Percentiles rank a stretch among this genome's conserved stretches.
Conservation (phyloP, 23 red algal genomes). For the Pyropia yezoensis region DNA sequence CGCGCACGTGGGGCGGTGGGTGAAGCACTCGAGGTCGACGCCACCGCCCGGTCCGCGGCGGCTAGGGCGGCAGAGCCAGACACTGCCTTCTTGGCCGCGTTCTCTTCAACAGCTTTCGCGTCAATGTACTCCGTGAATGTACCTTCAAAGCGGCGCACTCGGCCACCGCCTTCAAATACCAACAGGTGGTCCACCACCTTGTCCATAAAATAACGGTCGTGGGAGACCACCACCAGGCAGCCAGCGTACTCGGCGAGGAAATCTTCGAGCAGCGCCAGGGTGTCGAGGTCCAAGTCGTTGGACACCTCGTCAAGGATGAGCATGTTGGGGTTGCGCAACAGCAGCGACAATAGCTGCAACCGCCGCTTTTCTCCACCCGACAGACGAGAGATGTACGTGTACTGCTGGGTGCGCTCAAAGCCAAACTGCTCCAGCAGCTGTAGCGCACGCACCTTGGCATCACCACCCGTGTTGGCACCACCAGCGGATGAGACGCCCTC, state of each 20-base stretch:
- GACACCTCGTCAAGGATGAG: conserved; percentile 64
- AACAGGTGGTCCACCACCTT: conserved; percentile 61
- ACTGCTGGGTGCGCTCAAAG: conserved; percentile 28
- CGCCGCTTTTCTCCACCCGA: conserved; percentile 69
- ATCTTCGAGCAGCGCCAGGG: conserved; percentile 62
- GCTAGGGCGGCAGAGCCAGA: neutral
- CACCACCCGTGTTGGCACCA: neutral
- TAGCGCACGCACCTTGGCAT: conserved; percentile 20
- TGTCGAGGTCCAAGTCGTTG: conserved; percentile 79
- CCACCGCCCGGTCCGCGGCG: neutral
- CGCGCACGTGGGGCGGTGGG: too few species aligned
- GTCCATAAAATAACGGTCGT: conserved; percentile 82
- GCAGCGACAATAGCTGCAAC: conserved; percentile 50
- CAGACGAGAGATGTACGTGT: conserved; percentile 40
- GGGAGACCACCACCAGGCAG: conserved; percentile 56
- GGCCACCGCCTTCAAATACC: conserved; percentile 57
- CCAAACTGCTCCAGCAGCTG: conserved; percentile 53
- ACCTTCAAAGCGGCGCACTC: conserved; percentile 30
- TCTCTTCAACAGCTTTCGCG: conserved; percentile 5
- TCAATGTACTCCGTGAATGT: conserved; percentile 74
- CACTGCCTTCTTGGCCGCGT: conserved; percentile 10
- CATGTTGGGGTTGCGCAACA: conserved; percentile 58
- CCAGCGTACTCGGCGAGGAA: conserved; percentile 38
- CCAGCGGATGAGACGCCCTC: too few species aligned
- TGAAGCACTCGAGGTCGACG: neutral